Evolutionary conservation across 371 early-diverging fungal genomes (phyloP).

Genomic region (Basidiobolus meristosporus): DNA sequence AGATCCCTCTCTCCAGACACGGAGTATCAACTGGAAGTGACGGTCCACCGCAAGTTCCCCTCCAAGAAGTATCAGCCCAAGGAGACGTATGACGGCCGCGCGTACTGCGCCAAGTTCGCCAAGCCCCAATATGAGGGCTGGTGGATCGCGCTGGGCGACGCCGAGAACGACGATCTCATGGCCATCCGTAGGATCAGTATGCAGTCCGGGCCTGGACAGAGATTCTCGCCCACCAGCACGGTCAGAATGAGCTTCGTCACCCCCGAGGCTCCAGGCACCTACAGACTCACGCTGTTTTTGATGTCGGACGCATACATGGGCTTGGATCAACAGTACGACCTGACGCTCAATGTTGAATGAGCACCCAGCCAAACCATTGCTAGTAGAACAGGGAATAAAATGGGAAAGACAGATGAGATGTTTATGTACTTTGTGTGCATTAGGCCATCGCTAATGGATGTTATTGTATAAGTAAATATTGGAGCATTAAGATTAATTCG

Average conservation of each 20-base stretch:
- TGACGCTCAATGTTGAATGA: background rate
- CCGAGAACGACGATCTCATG: conserved; percentile 36
- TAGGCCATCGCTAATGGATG: too few relatives aligned
- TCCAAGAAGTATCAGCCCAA: conserved; percentile 12
- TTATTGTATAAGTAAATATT: too few relatives aligned
- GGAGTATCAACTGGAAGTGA: too few relatives aligned
- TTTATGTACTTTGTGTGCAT: too few relatives aligned
- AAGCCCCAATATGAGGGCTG: conserved; percentile 83
- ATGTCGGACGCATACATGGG: conserved; percentile 6
- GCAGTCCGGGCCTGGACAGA: conserved; percentile 6
- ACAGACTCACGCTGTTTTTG: conserved; percentile 3
- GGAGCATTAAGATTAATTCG: too few relatives aligned
- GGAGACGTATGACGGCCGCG: conserved; percentile 32
- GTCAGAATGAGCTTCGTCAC: conserved; percentile 2
- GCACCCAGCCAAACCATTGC: too few relatives aligned
- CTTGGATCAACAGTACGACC: conserved; percentile 5
- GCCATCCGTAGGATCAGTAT: conserved; percentile 57
- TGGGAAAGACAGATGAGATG: too few relatives aligned
- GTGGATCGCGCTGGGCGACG: conserved; percentile 66
- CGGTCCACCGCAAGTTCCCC: too few relatives aligned
- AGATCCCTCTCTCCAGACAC: conserved; percentile 9
- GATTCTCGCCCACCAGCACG: background rate
- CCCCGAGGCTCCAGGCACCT: conserved; percentile 2
- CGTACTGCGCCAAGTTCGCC: conserved; percentile 59
- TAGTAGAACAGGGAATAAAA: too few relatives aligned